A percentile compares a stretch with the other conserved stretches of the same genome.
These are phyloP conservation scores for Blastobotrys raffinosifermentans DNA, from an alignment of 1,139 yeast genomes.

Conservation along the genomic window DNA sequence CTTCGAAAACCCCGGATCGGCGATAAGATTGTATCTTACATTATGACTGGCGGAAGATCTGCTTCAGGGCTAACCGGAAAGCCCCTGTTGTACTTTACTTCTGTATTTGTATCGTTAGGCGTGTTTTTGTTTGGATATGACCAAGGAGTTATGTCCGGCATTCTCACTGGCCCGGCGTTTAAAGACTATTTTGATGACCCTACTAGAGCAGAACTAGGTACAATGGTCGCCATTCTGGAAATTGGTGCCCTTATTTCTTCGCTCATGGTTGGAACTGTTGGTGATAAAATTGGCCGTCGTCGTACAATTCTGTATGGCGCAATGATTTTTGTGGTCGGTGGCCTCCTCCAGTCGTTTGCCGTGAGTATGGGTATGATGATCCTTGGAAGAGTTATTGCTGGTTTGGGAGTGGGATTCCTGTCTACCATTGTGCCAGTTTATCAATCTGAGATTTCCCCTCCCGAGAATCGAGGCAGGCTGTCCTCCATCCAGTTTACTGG, in stretches of 20 bases:
- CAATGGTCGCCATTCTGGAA: conserved; percentile 79
- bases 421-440: conserved; percentile 96
- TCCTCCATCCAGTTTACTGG: conserved; percentile 94
- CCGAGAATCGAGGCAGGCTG: conserved; percentile 79
- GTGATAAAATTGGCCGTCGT: conserved; percentile 77
- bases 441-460: conserved; percentile 87
- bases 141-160: conserved; percentile 87
- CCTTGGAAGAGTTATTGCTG: conserved; percentile 72
- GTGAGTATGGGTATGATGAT: conserved; percentile 48
- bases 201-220: conserved; percentile 59
- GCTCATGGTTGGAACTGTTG: conserved; percentile 65
- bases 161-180: conserved; percentile 63
- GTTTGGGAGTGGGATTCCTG: conserved; percentile 82
- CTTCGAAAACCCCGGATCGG: conserved; percentile 21
- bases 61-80: conserved; percentile 30
- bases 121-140: conserved; percentile 86
- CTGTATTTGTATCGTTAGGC: conserved; percentile 75
- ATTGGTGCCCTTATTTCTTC: conserved; percentile 82
- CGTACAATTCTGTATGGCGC: conserved; percentile 80
- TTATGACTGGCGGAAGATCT: conserved; percentile 23
- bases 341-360: conserved; percentile 61
- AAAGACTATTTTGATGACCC: conserved; percentile 70
- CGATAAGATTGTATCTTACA: conserved; percentile 22
- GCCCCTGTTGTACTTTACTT: conserved; percentile 56
- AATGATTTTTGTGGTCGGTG: conserved; percentile 73